Conservation (phyloP, 805 yeast genomes). For the Pichia cabralensis region DNA sequence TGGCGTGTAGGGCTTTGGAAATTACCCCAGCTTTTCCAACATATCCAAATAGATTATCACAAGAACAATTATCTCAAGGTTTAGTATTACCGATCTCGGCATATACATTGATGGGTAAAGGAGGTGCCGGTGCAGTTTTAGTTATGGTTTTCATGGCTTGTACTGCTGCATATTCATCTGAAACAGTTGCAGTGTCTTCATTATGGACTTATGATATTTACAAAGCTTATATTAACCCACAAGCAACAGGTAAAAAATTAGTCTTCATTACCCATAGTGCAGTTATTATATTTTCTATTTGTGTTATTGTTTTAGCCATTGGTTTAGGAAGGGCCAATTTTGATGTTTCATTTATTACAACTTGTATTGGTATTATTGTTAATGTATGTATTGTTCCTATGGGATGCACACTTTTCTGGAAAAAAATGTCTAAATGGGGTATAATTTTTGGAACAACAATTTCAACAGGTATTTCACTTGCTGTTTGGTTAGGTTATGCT, state of each 20-base stretch:
- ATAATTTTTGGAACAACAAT: constrained; percentile 34
- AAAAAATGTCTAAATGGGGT: constrained; percentile 18
- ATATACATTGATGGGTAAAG: constrained; percentile 28
- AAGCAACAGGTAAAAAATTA: constrained; percentile 29
- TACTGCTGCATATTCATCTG: constrained; percentile 34
- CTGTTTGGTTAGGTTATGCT: constrained; percentile 30
- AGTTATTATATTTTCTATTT: constrained; percentile 33
- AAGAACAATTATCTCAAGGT: constrained; percentile 30
- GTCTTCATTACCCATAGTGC: constrained; percentile 27
- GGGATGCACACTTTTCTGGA: constrained; percentile 32
- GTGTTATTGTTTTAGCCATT: constrained; percentile 29
- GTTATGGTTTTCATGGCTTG: constrained; percentile 34
- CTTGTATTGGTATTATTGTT: constrained; percentile 31
- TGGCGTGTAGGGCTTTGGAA: constrained; percentile 28
- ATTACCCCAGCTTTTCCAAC: constrained; percentile 28
- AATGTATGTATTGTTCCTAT: constrained; percentile 25
- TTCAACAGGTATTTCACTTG: constrained; percentile 45
- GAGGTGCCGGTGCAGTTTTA: constrained; percentile 33
- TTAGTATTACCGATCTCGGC: constrained; percentile 29
- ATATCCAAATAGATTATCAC: constrained; percentile 31
- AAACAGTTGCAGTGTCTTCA: constrained; percentile 32
- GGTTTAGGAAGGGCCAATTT: constrained; percentile 33
- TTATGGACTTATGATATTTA: constrained; percentile 32
- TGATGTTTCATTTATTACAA: constrained; percentile 31
- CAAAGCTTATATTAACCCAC: constrained; percentile 30